A percentile compares a stretch with the other conserved stretches of the same genome.
phyloP scores from a whole-genome alignment of 306 rosid genomes.

The Clitoria ternatea region DNA sequence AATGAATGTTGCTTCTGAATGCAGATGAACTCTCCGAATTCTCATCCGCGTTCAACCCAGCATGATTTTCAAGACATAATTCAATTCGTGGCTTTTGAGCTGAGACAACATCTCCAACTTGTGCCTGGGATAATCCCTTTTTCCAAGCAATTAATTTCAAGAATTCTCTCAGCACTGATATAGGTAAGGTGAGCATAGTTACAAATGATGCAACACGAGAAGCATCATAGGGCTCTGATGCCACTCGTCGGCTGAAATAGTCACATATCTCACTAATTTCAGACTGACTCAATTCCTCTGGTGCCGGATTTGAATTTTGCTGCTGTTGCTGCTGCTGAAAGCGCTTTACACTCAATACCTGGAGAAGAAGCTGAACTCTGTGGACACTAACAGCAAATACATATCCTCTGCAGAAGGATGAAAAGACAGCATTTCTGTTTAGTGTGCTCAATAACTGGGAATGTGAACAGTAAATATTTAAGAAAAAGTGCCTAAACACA shows the following conservation, averaged over 20 bases:
- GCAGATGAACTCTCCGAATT: slow-evolving; percentile 56
- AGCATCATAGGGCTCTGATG: slow-evolving; percentile 99
- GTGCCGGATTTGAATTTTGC: slow-evolving; percentile 68
- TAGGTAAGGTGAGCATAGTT: slow-evolving; percentile 93
- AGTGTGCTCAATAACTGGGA: background rate
- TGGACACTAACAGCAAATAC: slow-evolving; percentile 99
- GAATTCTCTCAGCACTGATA: slow-evolving; percentile 89
- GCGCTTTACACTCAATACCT: slow-evolving; percentile 96
- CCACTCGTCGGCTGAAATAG: slow-evolving; percentile 98
- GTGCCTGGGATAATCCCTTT: slow-evolving; percentile 81
- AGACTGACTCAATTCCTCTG: slow-evolving; percentile 78
- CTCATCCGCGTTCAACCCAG: slow-evolving; percentile 58
- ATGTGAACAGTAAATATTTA: background rate
- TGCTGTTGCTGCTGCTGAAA: slow-evolving; percentile 91
- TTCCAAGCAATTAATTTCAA: slow-evolving; percentile 97
- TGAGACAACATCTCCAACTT: slow-evolving; percentile 80
- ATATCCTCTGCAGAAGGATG: slow-evolving; percentile 75
- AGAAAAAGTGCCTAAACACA: background rate
- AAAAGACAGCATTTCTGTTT: slow-evolving; percentile 20
- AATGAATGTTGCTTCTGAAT: slow-evolving; percentile 91
- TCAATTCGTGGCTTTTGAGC: slow-evolving; percentile 94
- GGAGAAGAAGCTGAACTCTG: slow-evolving; percentile 97
- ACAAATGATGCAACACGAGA: slow-evolving; percentile 99
- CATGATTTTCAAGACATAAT: slow-evolving; percentile 94
- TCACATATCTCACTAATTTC: slow-evolving; percentile 97